Base-by-base conservation (phyloP, 176 grass and related monocot genomes). In the Urochloa ruziziensis region DNA sequence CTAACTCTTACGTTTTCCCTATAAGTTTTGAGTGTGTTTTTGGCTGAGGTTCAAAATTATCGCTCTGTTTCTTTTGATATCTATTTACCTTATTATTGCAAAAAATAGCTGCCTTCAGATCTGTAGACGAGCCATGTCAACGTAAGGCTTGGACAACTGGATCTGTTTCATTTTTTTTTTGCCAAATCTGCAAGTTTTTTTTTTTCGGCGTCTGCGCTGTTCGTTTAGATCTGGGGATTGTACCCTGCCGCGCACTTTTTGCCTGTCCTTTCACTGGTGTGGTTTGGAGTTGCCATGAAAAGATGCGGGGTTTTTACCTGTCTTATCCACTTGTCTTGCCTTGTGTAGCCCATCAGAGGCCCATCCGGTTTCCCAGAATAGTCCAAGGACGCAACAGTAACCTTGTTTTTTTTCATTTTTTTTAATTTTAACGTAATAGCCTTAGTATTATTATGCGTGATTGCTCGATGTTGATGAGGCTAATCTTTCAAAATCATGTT, bases 341-440 rank as follows among this genome's bases (percentile, higher is more conserved):
- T 21, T 70, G 7, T 36, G 34, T 32, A 75, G 71, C 82, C 59
- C 82, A 66, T 84, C 59, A 23, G 32, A 65, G 70, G 70, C 59
- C 81, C 70, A 73, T 65, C 23, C 27, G 23, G n/a, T 65, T 62
- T 37, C 14, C 32, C 5, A 18, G 6, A 16, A 65, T 64, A 66
- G 42, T 65, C 25, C 39, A 51, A 42, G 32, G n/a, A 1, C 40
- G 27, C 19, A 7, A 57, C 34, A n/a, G 43, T 17, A 17, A 21
- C 21, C 18, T 61, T 33, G 4, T 68, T 43, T 43, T 43, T 25
- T 10, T 69, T 0, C 28, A 59, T 78, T 60, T 54, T 53, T 32
- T 16, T 62, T 46, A 2, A 10, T 42, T 40, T 68, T 14, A 1
- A 12, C 4, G 2, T 7, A 19, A 62, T n/a, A n/a, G n/a, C n/a